Base-by-base conservation (phyloP, 257 asterid genomes). In the Nicotiana attenuata region DNA sequence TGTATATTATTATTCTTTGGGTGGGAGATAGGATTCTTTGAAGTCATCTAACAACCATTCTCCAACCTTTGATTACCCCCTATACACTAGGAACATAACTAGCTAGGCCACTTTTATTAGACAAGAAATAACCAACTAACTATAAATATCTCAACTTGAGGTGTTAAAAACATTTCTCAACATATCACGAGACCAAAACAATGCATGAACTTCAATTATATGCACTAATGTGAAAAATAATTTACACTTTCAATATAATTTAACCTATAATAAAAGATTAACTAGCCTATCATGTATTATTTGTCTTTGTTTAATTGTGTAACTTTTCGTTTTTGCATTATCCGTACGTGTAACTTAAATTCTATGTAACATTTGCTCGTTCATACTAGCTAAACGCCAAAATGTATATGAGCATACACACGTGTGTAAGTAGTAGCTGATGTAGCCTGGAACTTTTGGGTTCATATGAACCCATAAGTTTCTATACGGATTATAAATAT, bases 121-220 rank as follows among this genome's bases (percentile, higher is more conserved):
- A 45, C 29, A 41, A 53, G 16, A 77, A 41, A 61, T 57, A 29
- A 45, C n/a, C 64, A 78, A 20, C n/a, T 20, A 78, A 35, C 5
- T 20, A 80, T 1, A n/a, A 6, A 2, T 11, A 66, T 33, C 60
- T 33, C 77, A 76, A 66, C 52, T 76, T 55, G 60, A 13, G 45
- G 17, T 16, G 29, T 66, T 3, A 7, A 65, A 50, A 65, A n/a
- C 50, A 59, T 28, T 19, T 1, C 7, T 19, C 11, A 29, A 52
- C 60, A 59, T 57, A 67, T 66, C 28, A 76, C 14, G 63, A 80
- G 59, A 33, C 56, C 64, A 84, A n/a, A 57, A 60, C 67, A 73
- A 79, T 56, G 47, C 47, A 66, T 57, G 50, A 52, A 14, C 5
- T 14, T 53, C 15, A 3, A 5, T 53, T 15, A 15, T 53, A 53